Base-by-base conservation (phyloP, 108 stramenopile genomes). In the Aurantiochytrium sp. region DNA sequence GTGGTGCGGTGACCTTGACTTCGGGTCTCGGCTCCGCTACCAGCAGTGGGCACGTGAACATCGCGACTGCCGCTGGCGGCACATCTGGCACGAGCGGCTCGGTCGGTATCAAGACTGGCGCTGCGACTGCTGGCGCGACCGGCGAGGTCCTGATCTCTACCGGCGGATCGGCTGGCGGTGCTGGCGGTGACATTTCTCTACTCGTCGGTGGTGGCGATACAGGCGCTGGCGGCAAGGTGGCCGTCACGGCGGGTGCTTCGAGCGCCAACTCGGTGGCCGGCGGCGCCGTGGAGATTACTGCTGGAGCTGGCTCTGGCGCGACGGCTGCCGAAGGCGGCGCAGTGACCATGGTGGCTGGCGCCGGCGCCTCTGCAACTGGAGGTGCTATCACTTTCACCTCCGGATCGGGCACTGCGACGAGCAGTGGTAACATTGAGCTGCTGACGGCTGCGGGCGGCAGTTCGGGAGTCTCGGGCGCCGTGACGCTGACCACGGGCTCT, bases 381-480 rank as follows among this genome's bases (percentile, higher is more conserved):
- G 53, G 53, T 54, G 53, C 53, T 54, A 21, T 92, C 19, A 53
- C 55, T 30, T 48, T 92, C 21, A 34, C 42, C 10, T 69, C 89
- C 12, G 89, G 90, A 3, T 52, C 53, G 4, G 53, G 91, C 39
- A 54, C 86, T 34, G 81, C 48, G 6, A 88, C 90, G 24, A 54
- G 86, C 32, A 89, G 89, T 36, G 92, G 90, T 10, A 30, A 37
- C 17, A 55, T 91, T n/a, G n/a, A n/a, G n/a, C n/a, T n/a, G n/a
- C n/a, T n/a, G n/a, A n/a, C n/a, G 3, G 86, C 52, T 4, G 55
- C 91, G n/a, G 91, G 88, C 4, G 88, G 90, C 1, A 36, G 85
- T 10, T 37, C 21, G 42, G 92, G 92, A 3, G 41, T 87, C 19
- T 87, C 89, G 27, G 91, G 92, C 12, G 41, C 21, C 5, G 22